Evolutionary conservation across 73 alveolate species (phyloP).

Genomic region (Blepharisma stoltei): DNA sequence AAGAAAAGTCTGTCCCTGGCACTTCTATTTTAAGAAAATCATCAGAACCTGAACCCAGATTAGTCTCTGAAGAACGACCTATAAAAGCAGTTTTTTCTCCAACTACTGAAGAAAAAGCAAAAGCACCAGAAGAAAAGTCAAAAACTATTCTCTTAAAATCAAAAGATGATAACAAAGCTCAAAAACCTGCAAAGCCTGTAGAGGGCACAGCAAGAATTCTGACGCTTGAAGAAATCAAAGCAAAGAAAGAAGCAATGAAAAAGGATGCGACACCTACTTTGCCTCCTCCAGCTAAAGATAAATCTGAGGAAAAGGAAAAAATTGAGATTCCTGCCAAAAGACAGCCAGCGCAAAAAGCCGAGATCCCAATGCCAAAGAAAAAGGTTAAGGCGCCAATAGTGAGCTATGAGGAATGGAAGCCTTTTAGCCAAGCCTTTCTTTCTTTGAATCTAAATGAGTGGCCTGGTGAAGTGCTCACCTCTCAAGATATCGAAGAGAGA

Average conservation of each 20-base stretch:
- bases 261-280: not conserved
- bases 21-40: no score
- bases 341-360: not conserved
- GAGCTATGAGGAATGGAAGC: constrained; percentile 11
- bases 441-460: not conserved
- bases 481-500: constrained; percentile 3
- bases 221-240: constrained; percentile 23
- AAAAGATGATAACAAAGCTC: no score
- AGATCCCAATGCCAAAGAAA: not conserved
- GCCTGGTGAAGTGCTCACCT: not conserved
- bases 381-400: not conserved
- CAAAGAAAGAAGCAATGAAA: not conserved
- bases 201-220: constrained; percentile 1
- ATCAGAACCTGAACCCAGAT: no score
- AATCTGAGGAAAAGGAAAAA: not conserved
- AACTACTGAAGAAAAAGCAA: no score
- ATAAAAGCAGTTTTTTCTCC: no score
- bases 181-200: not conserved
- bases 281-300: not conserved
- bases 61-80: no score
- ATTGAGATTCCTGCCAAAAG: not conserved
- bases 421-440: not conserved
- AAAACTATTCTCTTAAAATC: no score
- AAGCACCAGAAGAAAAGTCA: no score
- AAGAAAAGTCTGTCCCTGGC: no score